These are phyloP conservation scores for Asterochloris sp. DNA, from an alignment of 139 green algal genomes.

Conservation along the genomic window DNA sequence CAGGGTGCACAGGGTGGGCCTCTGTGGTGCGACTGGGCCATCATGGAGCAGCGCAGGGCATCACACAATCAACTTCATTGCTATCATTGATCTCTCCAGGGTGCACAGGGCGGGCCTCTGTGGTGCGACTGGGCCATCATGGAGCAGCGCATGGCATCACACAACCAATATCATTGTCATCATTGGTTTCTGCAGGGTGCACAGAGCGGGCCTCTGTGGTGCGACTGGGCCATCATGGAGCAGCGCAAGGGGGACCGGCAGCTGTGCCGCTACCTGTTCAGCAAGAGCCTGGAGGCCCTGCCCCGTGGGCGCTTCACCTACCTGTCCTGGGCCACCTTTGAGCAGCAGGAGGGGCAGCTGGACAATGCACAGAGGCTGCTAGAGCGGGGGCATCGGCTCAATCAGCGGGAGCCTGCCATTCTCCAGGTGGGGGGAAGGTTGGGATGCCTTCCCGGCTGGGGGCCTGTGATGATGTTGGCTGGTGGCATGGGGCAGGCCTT, in stretches of 20 bases:
- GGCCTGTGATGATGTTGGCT: too few relatives aligned
- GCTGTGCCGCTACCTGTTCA: conserved; percentile 59
- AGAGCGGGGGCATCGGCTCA: conserved; percentile 60
- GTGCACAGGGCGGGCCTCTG: conserved; percentile 52
- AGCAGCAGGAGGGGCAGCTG: conserved; percentile 64
- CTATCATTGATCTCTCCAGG: too few relatives aligned
- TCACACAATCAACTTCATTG: too few relatives aligned
- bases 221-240: conserved; percentile 85
- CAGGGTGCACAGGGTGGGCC: conserved; percentile 47
- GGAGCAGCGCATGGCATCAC: conserved; percentile 59
- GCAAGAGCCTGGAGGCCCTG: conserved; percentile 46
- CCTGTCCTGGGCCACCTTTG: conserved; percentile 72
- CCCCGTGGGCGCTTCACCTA: conserved; percentile 60
- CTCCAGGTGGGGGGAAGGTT: conserved; percentile 52
- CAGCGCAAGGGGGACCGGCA: conserved; percentile 48
- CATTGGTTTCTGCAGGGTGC: conserved; percentile 15
- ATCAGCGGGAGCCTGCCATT: conserved; percentile 80
- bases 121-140: conserved; percentile 88
- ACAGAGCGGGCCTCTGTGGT: conserved; percentile 71
- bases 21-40: conserved; percentile 86
- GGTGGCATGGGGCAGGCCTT: too few relatives aligned
- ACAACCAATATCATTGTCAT: too few relatives aligned
- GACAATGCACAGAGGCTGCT: conserved; percentile 72
- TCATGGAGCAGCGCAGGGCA: conserved; percentile 78
- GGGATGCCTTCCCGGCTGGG: too few relatives aligned